Conservation (phyloP, 371 early-diverging fungal genomes). For the Mucor piriformis region DNA sequence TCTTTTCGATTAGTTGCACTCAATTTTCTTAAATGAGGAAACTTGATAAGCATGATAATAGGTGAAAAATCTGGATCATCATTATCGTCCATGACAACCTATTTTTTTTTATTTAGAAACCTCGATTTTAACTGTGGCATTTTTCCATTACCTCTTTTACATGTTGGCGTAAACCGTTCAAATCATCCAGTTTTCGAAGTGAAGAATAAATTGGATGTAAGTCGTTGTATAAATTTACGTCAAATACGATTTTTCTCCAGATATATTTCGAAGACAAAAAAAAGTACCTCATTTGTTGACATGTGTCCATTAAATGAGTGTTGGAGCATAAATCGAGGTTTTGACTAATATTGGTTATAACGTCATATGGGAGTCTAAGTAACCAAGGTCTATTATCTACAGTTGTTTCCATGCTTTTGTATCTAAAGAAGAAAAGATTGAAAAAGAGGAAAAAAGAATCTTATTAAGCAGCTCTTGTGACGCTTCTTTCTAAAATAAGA, state of each 20-base stretch:
- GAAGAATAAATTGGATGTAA: conserved; percentile 40
- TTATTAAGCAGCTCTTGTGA: not conserved
- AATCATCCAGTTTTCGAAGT: conserved; percentile 41
- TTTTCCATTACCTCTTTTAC: conserved; percentile 43
- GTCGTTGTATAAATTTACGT: conserved; percentile 24
- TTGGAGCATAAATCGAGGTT: conserved; percentile 39
- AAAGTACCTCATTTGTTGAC: conserved; percentile 33
- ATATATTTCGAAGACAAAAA: conserved; percentile 30
- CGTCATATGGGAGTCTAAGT: conserved; percentile 26
- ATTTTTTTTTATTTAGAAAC: not conserved
- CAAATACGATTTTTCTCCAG: conserved; percentile 43
- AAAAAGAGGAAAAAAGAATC: not conserved
- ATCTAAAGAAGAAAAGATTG: not conserved
- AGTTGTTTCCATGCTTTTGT: not conserved
- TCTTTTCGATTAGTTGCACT: conserved; percentile 39
- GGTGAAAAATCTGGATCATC: conserved; percentile 47
- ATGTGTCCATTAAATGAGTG: conserved; percentile 46
- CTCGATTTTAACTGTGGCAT: too few relatives aligned
- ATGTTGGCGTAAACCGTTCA: conserved; percentile 32
- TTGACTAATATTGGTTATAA: conserved; percentile 26
- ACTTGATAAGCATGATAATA: conserved; percentile 51
- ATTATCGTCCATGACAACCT: conserved; percentile 46
- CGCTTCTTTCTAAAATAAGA: not conserved
- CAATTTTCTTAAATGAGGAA: conserved; percentile 35
- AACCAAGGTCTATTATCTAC: conserved; percentile 3